These are phyloP conservation scores for Calonectria hongkongensis DNA, from an alignment of 2,329 filamentous ascomycete species.

Conservation along the genomic window DNA sequence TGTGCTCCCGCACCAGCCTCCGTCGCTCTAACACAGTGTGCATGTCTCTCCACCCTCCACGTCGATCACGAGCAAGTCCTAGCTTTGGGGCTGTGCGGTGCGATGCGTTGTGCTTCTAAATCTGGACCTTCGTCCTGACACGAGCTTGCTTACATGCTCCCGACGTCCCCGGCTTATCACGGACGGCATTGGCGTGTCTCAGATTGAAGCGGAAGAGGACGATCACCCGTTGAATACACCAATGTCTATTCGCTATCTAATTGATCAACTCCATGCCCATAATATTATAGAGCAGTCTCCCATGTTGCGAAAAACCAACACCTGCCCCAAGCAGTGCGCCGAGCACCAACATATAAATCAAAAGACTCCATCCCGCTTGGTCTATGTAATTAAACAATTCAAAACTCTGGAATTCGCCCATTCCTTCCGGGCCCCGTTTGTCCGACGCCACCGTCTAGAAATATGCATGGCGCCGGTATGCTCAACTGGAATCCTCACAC, in stretches of 20 bases:
- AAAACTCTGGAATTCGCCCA: slow-evolving; percentile 19
- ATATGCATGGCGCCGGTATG: slow-evolving; percentile 1
- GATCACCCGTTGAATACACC: slow-evolving; percentile 9
- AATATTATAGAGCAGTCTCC: background rate
- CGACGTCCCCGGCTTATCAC: slow-evolving; percentile 30
- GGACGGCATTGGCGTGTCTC: slow-evolving; percentile 20
- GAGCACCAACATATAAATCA: slow-evolving; percentile 16
- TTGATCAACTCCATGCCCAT: background rate
- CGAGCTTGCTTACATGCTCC: slow-evolving; percentile 15
- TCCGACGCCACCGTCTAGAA: slow-evolving; percentile 27
- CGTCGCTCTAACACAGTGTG: slow-evolving; percentile 24
- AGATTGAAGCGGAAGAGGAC: slow-evolving; percentile 10
- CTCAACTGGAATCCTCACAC: slow-evolving; percentile 24
- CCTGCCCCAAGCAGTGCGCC: background rate
- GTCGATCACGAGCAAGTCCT: slow-evolving; percentile 36
- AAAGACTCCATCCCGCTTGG: slow-evolving; percentile 12
- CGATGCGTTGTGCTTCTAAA: slow-evolving; percentile 50
- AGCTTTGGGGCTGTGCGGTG: slow-evolving; percentile 48
- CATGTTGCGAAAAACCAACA: background rate
- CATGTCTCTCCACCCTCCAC: slow-evolving; percentile 1
- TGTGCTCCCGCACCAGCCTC: slow-evolving; percentile 20
- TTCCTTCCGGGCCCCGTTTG: slow-evolving; percentile 20
- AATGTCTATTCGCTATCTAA: background rate
- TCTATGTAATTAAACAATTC: slow-evolving; percentile 31
- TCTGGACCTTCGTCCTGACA: slow-evolving; percentile 38